These are phyloP conservation scores for Sonneratia alba DNA, from an alignment of 345 rosid species.

Conservation along the genomic window DNA sequence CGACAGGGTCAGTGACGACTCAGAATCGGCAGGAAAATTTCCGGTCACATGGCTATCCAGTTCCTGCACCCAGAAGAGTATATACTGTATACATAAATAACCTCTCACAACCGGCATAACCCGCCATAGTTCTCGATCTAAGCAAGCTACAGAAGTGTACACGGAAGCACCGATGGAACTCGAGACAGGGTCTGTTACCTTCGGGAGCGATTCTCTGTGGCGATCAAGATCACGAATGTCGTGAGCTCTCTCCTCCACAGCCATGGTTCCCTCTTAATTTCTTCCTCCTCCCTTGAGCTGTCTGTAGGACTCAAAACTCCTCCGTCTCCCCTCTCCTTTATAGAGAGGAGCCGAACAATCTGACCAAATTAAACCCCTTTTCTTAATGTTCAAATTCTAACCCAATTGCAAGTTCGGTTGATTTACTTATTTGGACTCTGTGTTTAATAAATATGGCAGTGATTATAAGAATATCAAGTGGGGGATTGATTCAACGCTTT, in stretches of 20 bases:
- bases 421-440: too few species aligned
- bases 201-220: too few species aligned
- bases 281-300: not conserved
- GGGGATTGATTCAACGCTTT: slow-evolving; percentile 24
- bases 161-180: too few species aligned
- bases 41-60: not conserved
- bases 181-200: too few species aligned
- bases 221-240: too few species aligned
- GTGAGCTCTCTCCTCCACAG: not conserved
- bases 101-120: too few species aligned
- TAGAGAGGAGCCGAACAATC: slow-evolving; percentile 1
- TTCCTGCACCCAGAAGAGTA: not conserved
- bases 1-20: not conserved
- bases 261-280: not conserved
- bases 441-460: too few species aligned
- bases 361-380: not conserved
- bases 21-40: not conserved
- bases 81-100: too few species aligned
- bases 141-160: too few species aligned
- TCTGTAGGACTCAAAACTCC: not conserved
- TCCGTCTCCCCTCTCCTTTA: not conserved
- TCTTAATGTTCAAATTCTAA: not conserved
- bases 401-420: not conserved
- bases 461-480: not conserved
- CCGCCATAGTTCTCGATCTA: too few species aligned